These are phyloP conservation scores for Inga leiocalycina DNA, from an alignment of 306 rosid genomes.

Conservation along the genomic window DNA sequence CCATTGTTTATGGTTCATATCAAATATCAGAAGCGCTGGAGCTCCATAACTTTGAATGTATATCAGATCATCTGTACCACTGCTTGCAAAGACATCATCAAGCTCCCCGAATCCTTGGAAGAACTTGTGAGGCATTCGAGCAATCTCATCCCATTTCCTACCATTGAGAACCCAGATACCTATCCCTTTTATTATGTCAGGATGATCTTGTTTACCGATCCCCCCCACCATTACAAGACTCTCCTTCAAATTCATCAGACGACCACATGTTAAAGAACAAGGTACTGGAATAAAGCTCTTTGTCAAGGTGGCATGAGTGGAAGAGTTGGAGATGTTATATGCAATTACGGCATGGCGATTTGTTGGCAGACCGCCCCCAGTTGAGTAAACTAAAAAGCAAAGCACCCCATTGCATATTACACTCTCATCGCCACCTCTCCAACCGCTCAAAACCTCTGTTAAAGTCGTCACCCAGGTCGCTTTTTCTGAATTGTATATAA, in stretches of 20 bases:
- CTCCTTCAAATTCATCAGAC: constrained; percentile 85
- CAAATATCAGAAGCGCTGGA: constrained; percentile 74
- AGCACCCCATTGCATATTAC: constrained; percentile 78
- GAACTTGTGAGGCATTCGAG: constrained; percentile 83
- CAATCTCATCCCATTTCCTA: constrained; percentile 77
- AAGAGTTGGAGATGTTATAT: constrained; percentile 53
- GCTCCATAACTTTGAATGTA: constrained; percentile 94
- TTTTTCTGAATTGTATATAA: constrained; percentile 60
- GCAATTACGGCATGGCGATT: constrained; percentile 68
- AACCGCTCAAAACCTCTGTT: constrained; percentile 69
- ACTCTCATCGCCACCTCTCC: constrained; percentile 95
- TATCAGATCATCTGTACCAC: constrained; percentile 81
- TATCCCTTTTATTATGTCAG: constrained; percentile 87
- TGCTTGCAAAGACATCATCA: constrained; percentile 88
- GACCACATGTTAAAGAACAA: constrained; percentile 85
- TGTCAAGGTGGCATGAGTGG: constrained; percentile 53
- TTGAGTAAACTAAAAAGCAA: constrained; percentile 81
- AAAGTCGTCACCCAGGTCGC: constrained; percentile 60
- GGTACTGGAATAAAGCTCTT: constrained; percentile 67
- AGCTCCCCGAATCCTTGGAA: constrained; percentile 94
- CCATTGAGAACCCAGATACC: constrained; percentile 83
- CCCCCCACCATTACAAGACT: constrained; percentile 95
- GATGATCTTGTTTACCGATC: constrained; percentile 76
- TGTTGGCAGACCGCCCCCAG: constrained; percentile 55
- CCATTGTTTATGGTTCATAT: constrained; percentile 72